phyloP scores from a whole-genome alignment of 768 basidiomycete species.

The Tricholoma hemisulphureum region DNA sequence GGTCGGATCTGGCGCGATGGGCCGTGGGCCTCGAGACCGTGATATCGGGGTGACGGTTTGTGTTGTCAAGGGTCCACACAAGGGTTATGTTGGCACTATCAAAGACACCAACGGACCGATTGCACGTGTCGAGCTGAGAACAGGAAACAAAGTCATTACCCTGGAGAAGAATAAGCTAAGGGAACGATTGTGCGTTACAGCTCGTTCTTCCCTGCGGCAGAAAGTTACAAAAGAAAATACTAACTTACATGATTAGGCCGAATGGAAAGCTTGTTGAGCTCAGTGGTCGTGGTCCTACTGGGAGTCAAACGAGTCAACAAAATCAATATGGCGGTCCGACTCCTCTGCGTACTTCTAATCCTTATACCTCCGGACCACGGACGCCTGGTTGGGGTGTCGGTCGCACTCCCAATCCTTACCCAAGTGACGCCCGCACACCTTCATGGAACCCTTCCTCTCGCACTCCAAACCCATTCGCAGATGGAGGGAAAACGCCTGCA shows the following conservation, averaged over 20 bases:
- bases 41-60: constrained; percentile 78
- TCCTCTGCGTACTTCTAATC: constrained; percentile 33
- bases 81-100: constrained; percentile 88
- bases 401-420: constrained; percentile 73
- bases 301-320: background rate
- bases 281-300: constrained; percentile 28
- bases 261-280: constrained; percentile 57
- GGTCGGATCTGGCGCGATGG: constrained; percentile 76
- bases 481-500: constrained; percentile 60
- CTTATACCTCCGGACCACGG: constrained; percentile 29
- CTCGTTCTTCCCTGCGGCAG: background rate
- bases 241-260: constrained; percentile 37
- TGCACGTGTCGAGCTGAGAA: constrained; percentile 90
- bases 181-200: constrained; percentile 61
- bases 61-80: constrained; percentile 84
- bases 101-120: constrained; percentile 90
- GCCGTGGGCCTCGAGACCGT: constrained; percentile 77
- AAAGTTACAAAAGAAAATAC: constrained; percentile 7
- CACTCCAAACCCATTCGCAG: constrained; percentile 71
- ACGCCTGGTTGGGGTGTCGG: constrained; percentile 29
- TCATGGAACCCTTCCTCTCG: constrained; percentile 56
- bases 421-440: constrained; percentile 53
- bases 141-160: constrained; percentile 81
- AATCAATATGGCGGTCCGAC: constrained; percentile 21
- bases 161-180: constrained; percentile 80